phyloP scores from a whole-genome alignment of 2,329 filamentous ascomycete genomes.

The Gaeumannomyces tritici region DNA sequence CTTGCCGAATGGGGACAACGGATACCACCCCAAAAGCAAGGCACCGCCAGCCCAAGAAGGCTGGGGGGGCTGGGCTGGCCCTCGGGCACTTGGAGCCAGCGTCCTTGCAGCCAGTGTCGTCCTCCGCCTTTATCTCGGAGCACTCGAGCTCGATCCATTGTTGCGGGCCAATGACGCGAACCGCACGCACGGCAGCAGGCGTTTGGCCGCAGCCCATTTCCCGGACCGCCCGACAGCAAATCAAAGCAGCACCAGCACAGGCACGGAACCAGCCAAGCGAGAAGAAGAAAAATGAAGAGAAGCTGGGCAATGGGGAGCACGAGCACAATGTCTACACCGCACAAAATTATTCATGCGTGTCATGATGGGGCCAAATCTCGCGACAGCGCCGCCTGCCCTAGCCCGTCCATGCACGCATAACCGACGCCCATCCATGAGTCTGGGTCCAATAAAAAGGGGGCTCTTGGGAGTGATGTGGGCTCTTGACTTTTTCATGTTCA shows the following conservation, averaged over 20 bases:
- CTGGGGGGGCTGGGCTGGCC: not conserved
- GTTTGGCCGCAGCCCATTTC: not conserved
- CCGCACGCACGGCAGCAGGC: not conserved
- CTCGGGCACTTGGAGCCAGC: not conserved
- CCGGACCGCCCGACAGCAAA: not conserved
- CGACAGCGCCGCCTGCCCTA: not conserved
- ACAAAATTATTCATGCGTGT: conserved; percentile 1
- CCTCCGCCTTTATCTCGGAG: not conserved
- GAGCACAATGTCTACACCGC: not conserved
- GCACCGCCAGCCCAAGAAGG: not conserved
- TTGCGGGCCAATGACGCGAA: conserved; percentile 3
- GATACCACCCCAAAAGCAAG: not conserved
- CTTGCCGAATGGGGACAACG: not conserved
- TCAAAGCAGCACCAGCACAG: not conserved
- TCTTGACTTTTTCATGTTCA: not conserved
- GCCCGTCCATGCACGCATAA: not conserved
- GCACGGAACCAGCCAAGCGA: not conserved
- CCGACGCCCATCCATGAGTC: not conserved
- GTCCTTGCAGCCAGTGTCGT: not conserved
- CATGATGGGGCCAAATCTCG: conserved; percentile 1
- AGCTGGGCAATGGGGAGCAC: not conserved
- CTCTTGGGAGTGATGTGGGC: not conserved
- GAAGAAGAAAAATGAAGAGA: not conserved
- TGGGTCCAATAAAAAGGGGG: too few species aligned
- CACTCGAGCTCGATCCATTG: not conserved